These are phyloP conservation scores for Margaritispora aquatica DNA, from an alignment of 495 filamentous ascomycete genomes.

Conservation along the genomic window DNA sequence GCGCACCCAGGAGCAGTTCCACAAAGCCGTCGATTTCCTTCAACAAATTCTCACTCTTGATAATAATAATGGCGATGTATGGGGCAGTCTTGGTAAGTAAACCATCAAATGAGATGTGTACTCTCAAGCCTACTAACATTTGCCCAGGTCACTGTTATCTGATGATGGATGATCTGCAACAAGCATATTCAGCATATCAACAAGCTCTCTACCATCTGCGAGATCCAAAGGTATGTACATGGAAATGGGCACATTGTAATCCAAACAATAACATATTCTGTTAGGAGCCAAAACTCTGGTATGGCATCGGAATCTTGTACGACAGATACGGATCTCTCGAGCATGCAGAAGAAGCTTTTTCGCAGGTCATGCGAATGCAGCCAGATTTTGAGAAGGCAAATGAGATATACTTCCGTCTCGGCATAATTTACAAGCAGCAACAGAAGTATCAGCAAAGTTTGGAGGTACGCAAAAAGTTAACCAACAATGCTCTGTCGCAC, in stretches of 20 bases:
- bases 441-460: constrained; percentile 89
- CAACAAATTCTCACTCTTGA: constrained; percentile 90
- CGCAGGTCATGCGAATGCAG: constrained; percentile 98
- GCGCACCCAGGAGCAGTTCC: constrained; percentile 86
- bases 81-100: constrained; percentile 78
- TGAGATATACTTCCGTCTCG: constrained; percentile 97
- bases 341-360: constrained; percentile 97
- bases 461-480: constrained; percentile 56
- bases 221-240: constrained; percentile 72
- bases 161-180: constrained; percentile 99
- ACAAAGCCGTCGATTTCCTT: constrained; percentile 89
- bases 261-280: background rate
- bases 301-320: constrained; percentile 97
- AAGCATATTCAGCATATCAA: constrained; percentile 97
- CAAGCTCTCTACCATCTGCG: constrained; percentile 87
- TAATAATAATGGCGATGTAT: constrained; percentile 83
- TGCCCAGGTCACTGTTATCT: constrained; percentile 81
- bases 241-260: constrained; percentile 17
- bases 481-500: background rate
- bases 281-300: constrained; percentile 97
- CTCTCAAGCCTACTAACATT: constrained; percentile 5
- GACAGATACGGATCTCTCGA: constrained; percentile 96
- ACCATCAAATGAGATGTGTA: background rate
- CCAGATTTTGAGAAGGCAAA: constrained; percentile 98
- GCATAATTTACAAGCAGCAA: constrained; percentile 99